Conservation (phyloP, 2,329 filamentous ascomycete genomes). For the Xylaria multiplex region DNA sequence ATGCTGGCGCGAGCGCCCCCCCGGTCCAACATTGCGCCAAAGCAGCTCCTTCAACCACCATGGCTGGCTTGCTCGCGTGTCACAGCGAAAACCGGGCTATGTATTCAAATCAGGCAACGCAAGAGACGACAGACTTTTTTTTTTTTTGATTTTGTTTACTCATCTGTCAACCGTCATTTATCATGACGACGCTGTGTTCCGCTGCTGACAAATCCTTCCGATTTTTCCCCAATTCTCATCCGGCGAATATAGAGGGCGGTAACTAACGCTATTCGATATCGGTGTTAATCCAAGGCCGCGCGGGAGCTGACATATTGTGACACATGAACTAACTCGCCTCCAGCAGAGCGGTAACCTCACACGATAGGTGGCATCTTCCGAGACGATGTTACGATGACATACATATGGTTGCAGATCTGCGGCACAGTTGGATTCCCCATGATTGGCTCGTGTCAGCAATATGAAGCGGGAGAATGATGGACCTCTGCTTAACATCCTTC, state of each 20-base stretch:
- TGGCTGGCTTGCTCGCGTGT: conserved; percentile 6
- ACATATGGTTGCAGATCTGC: conserved; percentile 20
- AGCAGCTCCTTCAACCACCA: conserved; percentile 4
- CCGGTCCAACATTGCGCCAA: conserved; percentile 15
- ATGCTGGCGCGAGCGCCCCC: conserved; percentile 25
- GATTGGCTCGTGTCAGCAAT: conserved; percentile 22
- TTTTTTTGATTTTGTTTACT: conserved; percentile 3
- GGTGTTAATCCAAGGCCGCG: neutral
- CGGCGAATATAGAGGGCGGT: neutral
- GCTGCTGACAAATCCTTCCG: conserved; percentile 28
- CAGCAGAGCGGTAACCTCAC: conserved; percentile 4
- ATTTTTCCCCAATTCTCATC: conserved; percentile 4
- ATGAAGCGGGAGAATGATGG: neutral
- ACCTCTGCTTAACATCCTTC: conserved; percentile 6
- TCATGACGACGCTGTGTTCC: neutral
- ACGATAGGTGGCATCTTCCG: conserved; percentile 6
- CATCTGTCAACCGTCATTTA: conserved; percentile 14
- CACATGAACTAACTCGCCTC: conserved; percentile 1
- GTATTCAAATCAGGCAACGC: conserved; percentile 21
- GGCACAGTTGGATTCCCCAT: conserved; percentile 15
- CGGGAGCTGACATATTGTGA: conserved; percentile 7
- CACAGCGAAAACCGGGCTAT: neutral
- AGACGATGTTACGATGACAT: conserved; percentile 27
- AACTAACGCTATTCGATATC: neutral
- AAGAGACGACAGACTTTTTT: neutral